A percentile compares a stretch with the other conserved stretches of the same genome.
Evolutionary conservation across 164 flowering plant genomes (phyloP).

Genomic region (Liquidambar formosana): DNA sequence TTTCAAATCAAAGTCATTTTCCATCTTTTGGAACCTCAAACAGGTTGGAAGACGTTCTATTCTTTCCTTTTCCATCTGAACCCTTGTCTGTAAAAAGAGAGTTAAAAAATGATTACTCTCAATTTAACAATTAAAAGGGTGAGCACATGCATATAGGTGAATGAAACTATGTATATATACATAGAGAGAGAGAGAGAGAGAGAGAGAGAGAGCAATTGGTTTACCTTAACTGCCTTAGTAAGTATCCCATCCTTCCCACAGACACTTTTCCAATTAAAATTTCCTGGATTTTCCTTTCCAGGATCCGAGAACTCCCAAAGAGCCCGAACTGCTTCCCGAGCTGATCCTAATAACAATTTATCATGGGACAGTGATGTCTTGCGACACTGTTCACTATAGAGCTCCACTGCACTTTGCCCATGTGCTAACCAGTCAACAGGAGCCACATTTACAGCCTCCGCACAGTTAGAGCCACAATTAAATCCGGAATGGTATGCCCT

Average conservation of each 20-base stretch:
- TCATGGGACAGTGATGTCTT: constrained; percentile 84
- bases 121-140: not conserved
- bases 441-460: constrained; percentile 87
- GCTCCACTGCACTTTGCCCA: constrained; percentile 81
- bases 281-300: constrained; percentile 36
- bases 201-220: not conserved
- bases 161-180: not conserved
- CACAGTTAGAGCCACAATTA: constrained; percentile 86
- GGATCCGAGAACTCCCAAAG: constrained; percentile 46
- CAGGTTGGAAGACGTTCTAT: constrained; percentile 41
- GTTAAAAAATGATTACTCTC: not conserved
- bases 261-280: constrained; percentile 54
- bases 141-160: not conserved
- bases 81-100: constrained; percentile 46
- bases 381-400: constrained; percentile 61
- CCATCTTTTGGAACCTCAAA: constrained; percentile 54
- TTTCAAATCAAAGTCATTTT: constrained; percentile 50
- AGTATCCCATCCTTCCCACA: constrained; percentile 75
- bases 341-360: constrained; percentile 61
- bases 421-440: constrained; percentile 81
- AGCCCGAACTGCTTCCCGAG: constrained; percentile 52
- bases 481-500: constrained; percentile 85
- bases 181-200: not conserved
- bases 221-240: constrained; percentile 67
- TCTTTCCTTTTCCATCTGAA: constrained; percentile 68